These are phyloP conservation scores for Colletotrichum australisinense DNA, from an alignment of 2,329 filamentous ascomycete species.

Conservation along the genomic window DNA sequence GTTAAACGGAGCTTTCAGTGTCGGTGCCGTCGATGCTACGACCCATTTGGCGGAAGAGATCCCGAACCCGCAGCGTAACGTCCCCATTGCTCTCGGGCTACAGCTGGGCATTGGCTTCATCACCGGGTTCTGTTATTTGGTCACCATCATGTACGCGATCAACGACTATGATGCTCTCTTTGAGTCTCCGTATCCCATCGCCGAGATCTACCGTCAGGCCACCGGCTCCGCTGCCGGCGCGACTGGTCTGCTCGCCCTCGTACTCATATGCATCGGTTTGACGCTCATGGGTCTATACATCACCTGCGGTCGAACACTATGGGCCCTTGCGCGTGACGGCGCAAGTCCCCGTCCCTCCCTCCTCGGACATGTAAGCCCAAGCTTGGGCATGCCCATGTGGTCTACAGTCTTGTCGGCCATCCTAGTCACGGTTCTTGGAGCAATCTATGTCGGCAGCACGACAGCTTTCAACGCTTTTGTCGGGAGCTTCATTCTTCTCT, in stretches of 20 bases:
- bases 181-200: slow-evolving; percentile 69
- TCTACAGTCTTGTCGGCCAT: slow-evolving; percentile 61
- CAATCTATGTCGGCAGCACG: slow-evolving; percentile 73
- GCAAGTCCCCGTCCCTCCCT: slow-evolving; percentile 47
- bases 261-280: slow-evolving; percentile 51
- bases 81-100: slow-evolving; percentile 64
- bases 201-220: slow-evolving; percentile 73
- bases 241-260: slow-evolving; percentile 58
- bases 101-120: slow-evolving; percentile 63
- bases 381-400: slow-evolving; percentile 49
- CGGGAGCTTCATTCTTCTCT: slow-evolving; percentile 56
- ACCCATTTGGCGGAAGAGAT: slow-evolving; percentile 76
- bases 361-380: slow-evolving; percentile 44
- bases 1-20: slow-evolving; percentile 75
- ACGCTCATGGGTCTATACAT: slow-evolving; percentile 51
- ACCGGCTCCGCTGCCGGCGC: slow-evolving; percentile 63
- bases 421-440: slow-evolving; percentile 65
- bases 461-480: slow-evolving; percentile 77
- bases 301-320: slow-evolving; percentile 52
- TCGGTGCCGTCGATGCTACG: slow-evolving; percentile 74
- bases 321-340: slow-evolving; percentile 54
- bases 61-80: slow-evolving; percentile 59
- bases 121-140: slow-evolving; percentile 63
- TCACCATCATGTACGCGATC: slow-evolving; percentile 69
- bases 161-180: slow-evolving; percentile 64